phyloP scores from a whole-genome alignment of 345 rosid species.

The Eucalyptus tenuipes region DNA sequence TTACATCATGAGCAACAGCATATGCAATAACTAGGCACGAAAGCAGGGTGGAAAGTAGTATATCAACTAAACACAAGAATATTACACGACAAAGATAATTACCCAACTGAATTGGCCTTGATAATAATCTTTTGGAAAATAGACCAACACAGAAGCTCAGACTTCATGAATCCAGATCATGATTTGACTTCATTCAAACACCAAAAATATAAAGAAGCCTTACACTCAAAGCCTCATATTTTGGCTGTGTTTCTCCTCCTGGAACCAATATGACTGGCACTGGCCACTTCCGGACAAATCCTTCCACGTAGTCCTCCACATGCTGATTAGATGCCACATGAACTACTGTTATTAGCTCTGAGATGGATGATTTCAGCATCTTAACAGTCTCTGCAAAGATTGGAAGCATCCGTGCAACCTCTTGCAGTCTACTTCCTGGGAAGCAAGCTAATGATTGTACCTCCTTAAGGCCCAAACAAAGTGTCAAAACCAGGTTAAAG shows the following conservation, averaged over 20 bases:
- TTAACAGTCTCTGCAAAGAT: constrained; percentile 46
- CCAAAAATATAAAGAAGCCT: constrained; percentile 11
- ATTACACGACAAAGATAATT: neutral
- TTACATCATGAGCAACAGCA: neutral
- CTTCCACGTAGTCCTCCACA: constrained; percentile 40
- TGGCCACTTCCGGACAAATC: constrained; percentile 48
- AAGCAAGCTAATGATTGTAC: constrained; percentile 53
- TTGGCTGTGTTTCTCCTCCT: constrained; percentile 46
- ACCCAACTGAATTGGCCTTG: neutral
- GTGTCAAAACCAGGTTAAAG: neutral
- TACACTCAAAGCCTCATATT: constrained; percentile 72
- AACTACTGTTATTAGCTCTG: constrained; percentile 37
- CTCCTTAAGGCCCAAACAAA: constrained; percentile 28
- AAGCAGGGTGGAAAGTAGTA: neutral
- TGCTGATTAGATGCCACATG: constrained; percentile 72
- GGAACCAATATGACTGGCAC: constrained; percentile 61
- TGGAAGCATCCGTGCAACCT: constrained; percentile 80
- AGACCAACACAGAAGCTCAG: neutral
- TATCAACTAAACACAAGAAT: neutral
- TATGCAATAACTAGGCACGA: neutral
- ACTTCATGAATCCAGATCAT: neutral
- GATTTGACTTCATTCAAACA: neutral
- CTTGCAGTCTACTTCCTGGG: constrained; percentile 98
- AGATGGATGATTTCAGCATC: constrained; percentile 36
- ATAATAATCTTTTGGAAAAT: neutral